Base-by-base conservation (phyloP, 768 basidiomycete species). In the Amanita pallidorosea region DNA sequence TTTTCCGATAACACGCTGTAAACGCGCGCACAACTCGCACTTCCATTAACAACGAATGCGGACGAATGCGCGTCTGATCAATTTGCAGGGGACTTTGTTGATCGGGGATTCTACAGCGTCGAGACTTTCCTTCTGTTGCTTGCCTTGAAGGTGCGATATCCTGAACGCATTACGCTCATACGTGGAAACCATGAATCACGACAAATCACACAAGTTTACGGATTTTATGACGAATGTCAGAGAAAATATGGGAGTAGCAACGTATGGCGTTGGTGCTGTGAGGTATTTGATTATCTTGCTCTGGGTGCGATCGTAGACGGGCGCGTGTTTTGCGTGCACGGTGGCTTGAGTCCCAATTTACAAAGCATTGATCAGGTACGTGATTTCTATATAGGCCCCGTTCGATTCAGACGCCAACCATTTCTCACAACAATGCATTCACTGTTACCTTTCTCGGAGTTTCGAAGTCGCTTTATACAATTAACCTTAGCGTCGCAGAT, bases 181-280 rank as follows among this genome's bases (percentile, higher is more conserved):
- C 79, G 95, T 42, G 95, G 95, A 8, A 98, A 98, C 76, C 95
- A 98, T 72, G 95, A 98, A 65, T 92, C 88, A 5, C 77, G 95
- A 3, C 95, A 97, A 63, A 97, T 98, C 58, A 98, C 95, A 0
- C 95, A 98, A 63, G 90, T 92, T 0, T 92, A 92, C 63, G 88
- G 89, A 17, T 91, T 91, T 61, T 91, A 89, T 66, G 95, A 98
- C 67, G 95, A 98, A 63, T 98, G 95, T 65, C 88, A 92, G 66
- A 72, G 94, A 33, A 98, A 98, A 65, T 98, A 96, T 60, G 94
- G 94, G 3, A 82, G 79, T 59, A 83, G 81, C 53, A 92, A 92
- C 65, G 95, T 98, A 50, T 97, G 95, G 94, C 70, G 95, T 56
- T 96, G 92, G 81, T 97, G 94, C 66, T 97, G 93, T 64, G 94